Percentiles rank a stretch among this genome's conserved stretches.
Conservation (phyloP, 1,139 yeast species). For the Scheffersomyces lignicola region DNA sequence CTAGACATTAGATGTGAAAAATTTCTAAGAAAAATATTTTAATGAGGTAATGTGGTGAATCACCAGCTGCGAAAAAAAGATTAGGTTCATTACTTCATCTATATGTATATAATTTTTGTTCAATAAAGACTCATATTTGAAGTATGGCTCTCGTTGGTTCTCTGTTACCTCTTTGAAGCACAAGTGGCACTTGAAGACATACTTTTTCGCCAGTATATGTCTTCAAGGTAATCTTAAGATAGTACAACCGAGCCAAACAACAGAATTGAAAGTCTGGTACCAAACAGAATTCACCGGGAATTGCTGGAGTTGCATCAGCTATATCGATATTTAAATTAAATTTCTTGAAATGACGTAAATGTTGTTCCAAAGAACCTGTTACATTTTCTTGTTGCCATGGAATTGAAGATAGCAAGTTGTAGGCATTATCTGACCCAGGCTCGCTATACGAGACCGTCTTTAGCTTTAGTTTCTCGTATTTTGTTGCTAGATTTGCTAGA, state of each 20-base stretch:
- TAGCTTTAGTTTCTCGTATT: constrained; percentile 23
- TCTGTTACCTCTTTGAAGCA: constrained; percentile 25
- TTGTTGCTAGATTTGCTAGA: constrained; percentile 32
- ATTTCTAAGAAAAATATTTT: background rate
- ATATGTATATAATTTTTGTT: too few relatives aligned
- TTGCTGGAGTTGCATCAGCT: constrained; percentile 11
- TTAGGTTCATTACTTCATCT: too few relatives aligned
- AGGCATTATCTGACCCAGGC: background rate
- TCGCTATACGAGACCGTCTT: constrained; percentile 11
- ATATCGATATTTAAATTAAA: constrained; percentile 24
- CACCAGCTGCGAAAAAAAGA: too few relatives aligned
- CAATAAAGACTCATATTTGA: too few relatives aligned
- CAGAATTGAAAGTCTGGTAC: constrained; percentile 44
- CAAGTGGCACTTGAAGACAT: constrained; percentile 32
- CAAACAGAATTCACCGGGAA: constrained; percentile 26
- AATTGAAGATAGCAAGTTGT: constrained; percentile 14
- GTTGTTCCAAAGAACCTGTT: constrained; percentile 13
- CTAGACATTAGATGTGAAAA: background rate
- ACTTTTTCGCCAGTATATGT: constrained; percentile 29
- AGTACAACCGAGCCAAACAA: constrained; percentile 34
- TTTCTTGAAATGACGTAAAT: constrained; percentile 19
- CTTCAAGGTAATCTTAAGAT: constrained; percentile 30
- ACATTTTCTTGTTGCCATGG: constrained; percentile 24
- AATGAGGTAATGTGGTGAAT: too few relatives aligned
- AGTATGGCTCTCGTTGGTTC: too few relatives aligned